A percentile compares a stretch with the other conserved stretches of the same genome.
phyloP scores from a whole-genome alignment of 345 rosid species.

The Euphorbia tirucalli region DNA sequence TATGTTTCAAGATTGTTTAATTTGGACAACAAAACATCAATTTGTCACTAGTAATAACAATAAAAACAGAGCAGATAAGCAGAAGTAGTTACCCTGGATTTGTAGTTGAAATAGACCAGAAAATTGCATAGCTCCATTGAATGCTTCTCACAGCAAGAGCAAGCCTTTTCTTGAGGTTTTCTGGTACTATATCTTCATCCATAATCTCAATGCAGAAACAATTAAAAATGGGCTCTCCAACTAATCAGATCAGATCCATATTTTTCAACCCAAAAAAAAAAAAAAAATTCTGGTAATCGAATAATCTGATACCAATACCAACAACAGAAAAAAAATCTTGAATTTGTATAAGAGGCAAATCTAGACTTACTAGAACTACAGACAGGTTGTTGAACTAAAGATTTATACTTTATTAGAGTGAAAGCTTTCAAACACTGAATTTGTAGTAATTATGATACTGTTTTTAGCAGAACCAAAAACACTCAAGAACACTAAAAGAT shows the following conservation, averaged over 20 bases:
- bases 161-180: constrained; percentile 67
- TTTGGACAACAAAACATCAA: not conserved
- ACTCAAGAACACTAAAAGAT: not conserved
- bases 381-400: no score
- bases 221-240: not conserved
- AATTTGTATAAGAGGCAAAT: no score
- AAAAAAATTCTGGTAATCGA: not conserved
- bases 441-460: not conserved
- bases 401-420: not conserved
- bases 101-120: constrained; percentile 77
- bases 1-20: not conserved
- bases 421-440: not conserved
- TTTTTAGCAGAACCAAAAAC: not conserved
- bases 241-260: constrained; percentile 9
- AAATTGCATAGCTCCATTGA: constrained; percentile 93
- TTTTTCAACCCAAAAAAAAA: not conserved
- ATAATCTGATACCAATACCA: not conserved
- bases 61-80: not conserved
- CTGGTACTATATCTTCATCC: constrained; percentile 44
- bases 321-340: not conserved
- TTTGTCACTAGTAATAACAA: not conserved
- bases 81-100: constrained; percentile 64
- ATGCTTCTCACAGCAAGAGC: constrained; percentile 78
- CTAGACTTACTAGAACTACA: no score
- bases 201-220: constrained; percentile 18